These are phyloP conservation scores for Verticillium nubilum DNA, from an alignment of 2,329 filamentous ascomycete species.

Conservation along the genomic window DNA sequence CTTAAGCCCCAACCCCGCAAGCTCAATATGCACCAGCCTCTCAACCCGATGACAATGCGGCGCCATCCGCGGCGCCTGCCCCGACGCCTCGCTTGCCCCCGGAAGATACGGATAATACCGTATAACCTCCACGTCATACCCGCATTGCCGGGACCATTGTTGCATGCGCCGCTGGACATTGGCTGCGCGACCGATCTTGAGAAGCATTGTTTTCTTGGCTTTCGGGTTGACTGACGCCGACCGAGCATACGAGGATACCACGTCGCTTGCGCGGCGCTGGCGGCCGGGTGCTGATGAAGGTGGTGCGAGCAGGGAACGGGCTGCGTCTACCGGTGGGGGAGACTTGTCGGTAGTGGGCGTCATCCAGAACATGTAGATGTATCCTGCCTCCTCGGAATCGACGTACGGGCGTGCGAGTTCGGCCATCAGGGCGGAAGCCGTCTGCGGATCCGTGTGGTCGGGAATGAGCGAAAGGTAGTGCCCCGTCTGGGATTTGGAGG, in stretches of 20 bases:
- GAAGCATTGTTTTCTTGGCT: constrained; percentile 54
- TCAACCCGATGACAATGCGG: constrained; percentile 86
- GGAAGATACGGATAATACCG: constrained; percentile 84
- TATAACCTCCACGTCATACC: constrained; percentile 79
- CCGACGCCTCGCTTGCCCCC: constrained; percentile 22
- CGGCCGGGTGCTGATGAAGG: constrained; percentile 28
- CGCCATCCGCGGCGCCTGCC: constrained; percentile 58
- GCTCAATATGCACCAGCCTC: constrained; percentile 82
- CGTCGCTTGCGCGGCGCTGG: constrained; percentile 47
- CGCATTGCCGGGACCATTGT: constrained; percentile 91
- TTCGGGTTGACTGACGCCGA: constrained; percentile 13
- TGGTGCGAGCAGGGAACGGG: constrained; percentile 53
- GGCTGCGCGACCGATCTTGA: constrained; percentile 62
- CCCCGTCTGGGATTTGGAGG: constrained; percentile 29
- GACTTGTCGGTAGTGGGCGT: constrained; percentile 59
- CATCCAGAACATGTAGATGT: constrained; percentile 99
- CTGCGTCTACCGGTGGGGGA: constrained; percentile 51
- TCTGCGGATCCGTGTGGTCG: constrained; percentile 57
- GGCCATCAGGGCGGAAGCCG: constrained; percentile 63
- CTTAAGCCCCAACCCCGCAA: constrained; percentile 57
- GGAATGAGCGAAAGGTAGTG: constrained; percentile 66
- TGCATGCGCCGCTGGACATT: constrained; percentile 90
- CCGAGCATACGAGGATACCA: constrained; percentile 44
- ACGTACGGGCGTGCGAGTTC: constrained; percentile 66
- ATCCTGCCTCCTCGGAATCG: constrained; percentile 74